phyloP scores from a whole-genome alignment of 2,329 filamentous ascomycete species.

The Aspergillus novofumigatus region DNA sequence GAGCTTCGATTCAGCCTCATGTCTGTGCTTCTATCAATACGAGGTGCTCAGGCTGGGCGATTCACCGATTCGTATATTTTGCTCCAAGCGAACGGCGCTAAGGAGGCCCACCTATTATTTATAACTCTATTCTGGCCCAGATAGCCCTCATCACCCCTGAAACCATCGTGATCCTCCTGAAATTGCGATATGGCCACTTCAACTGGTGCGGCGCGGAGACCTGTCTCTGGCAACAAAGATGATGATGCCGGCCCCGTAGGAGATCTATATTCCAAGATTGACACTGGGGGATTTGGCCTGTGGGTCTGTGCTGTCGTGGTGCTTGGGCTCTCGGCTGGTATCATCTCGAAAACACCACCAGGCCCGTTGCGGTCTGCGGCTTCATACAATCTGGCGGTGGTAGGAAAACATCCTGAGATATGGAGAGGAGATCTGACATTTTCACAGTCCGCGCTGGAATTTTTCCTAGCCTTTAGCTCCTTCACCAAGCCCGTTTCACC shows the following conservation, averaged over 20 bases:
- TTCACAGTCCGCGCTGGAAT: not conserved
- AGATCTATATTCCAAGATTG: not conserved
- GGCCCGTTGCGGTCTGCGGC: constrained; percentile 2
- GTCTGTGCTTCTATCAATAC: too few relatives aligned
- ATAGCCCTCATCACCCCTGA: too few relatives aligned
- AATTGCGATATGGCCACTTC: not conserved
- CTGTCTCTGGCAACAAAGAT: not conserved
- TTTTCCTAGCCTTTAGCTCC: not conserved
- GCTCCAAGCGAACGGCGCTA: too few relatives aligned
- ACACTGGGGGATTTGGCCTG: not conserved
- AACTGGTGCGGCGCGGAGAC: not conserved
- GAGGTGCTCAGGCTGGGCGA: too few relatives aligned
- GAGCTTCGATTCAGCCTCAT: too few relatives aligned
- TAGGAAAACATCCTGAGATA: not conserved
- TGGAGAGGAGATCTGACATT: too few relatives aligned
- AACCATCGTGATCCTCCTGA: too few relatives aligned
- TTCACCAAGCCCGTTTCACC: constrained; percentile 1
- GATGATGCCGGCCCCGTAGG: not conserved
- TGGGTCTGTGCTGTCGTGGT: constrained; percentile 2
- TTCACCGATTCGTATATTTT: too few relatives aligned
- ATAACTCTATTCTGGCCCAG: too few relatives aligned
- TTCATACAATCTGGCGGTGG: constrained; percentile 1
- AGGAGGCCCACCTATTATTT: too few relatives aligned
- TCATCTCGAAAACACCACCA: constrained; percentile 1
- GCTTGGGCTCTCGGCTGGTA: not conserved